A percentile compares a stretch with the other conserved stretches of the same genome.
Conservation (phyloP, 2,329 filamentous ascomycete genomes). For the Diaporthe nobilis region DNA sequence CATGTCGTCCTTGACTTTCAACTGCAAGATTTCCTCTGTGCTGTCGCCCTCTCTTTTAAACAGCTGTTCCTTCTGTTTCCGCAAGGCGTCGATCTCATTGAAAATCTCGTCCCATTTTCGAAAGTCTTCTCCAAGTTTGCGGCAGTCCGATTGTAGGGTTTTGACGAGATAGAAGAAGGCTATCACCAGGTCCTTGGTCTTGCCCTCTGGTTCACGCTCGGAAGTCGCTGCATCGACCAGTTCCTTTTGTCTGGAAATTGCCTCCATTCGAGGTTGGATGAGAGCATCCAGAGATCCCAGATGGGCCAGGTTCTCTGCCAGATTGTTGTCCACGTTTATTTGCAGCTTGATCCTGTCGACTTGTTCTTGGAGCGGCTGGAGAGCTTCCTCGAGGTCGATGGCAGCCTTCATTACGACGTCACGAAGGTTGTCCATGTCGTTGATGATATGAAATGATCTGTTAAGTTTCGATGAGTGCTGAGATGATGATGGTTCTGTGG, state of each 20-base stretch:
- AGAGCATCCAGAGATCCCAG: not conserved
- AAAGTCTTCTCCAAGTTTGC: not conserved
- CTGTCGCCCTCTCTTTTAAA: not conserved
- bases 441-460: not conserved
- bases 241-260: not conserved
- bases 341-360: not conserved
- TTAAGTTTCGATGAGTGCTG: not conserved
- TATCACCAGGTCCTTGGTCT: not conserved
- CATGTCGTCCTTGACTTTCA: no score
- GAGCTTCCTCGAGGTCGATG: accelerated
- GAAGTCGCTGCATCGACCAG: not conserved
- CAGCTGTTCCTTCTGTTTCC: not conserved
- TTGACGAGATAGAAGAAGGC: not conserved
- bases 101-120: not conserved
- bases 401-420: not conserved
- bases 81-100: not conserved
- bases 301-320: not conserved
- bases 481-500: not conserved
- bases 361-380: not conserved
- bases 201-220: not conserved
- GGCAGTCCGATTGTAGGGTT: not conserved
- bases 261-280: not conserved
- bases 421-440: not conserved
- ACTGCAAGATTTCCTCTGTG: no score
- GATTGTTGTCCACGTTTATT: not conserved